phyloP scores from a whole-genome alignment of 2,329 filamentous ascomycete genomes.

The Colletotrichum phormii region DNA sequence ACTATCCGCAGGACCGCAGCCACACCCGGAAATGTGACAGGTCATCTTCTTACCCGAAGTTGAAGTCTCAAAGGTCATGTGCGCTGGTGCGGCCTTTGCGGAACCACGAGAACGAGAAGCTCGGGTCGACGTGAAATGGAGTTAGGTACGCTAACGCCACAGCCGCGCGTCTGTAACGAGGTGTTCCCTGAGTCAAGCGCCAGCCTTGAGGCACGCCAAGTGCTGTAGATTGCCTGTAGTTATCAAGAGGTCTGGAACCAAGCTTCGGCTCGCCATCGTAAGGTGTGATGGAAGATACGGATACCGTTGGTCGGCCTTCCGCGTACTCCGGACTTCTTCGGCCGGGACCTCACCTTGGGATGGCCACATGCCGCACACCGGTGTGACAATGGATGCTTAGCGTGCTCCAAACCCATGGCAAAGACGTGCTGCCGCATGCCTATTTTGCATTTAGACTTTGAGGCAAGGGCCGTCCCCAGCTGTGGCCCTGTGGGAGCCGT shows the following conservation, averaged over 20 bases:
- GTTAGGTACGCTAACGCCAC: not conserved
- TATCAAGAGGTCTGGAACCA: not conserved
- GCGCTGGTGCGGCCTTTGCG: not conserved
- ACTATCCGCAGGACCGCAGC: not conserved
- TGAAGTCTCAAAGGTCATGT: not conserved
- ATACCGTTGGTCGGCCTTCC: conserved; percentile 6
- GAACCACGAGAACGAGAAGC: not conserved
- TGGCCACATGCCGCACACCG: not conserved
- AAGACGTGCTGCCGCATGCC: not conserved
- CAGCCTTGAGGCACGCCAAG: not conserved
- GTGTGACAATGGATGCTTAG: not conserved
- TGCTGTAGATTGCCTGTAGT: not conserved
- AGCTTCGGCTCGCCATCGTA: not conserved
- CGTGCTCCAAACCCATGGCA: not conserved
- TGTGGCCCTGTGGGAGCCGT: not conserved
- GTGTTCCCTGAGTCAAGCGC: conserved; percentile 26
- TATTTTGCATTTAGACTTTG: not conserved
- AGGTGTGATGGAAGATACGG: not conserved
- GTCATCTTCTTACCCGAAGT: not conserved
- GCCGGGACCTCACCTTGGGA: not conserved
- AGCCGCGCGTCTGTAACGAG: conserved; percentile 1
- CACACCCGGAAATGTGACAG: not conserved
- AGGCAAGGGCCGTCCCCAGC: not conserved
- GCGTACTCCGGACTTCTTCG: not conserved
- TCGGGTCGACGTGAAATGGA: not conserved